These are phyloP conservation scores for Cladophialophora chaetospira DNA, from an alignment of 2,329 filamentous ascomycete genomes.

Conservation along the genomic window DNA sequence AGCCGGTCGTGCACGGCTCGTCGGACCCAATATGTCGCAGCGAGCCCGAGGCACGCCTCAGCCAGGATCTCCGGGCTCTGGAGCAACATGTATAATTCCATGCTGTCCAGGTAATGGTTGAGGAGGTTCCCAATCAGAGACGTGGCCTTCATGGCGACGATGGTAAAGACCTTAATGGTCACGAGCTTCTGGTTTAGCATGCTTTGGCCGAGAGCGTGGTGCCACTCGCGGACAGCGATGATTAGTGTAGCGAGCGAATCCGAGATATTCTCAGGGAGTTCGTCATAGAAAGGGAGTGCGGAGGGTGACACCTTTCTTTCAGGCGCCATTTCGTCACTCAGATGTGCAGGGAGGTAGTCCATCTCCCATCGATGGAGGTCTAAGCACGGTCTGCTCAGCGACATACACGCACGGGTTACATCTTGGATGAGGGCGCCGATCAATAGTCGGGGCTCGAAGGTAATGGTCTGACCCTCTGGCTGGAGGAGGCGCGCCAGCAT, in stretches of 20 bases:
- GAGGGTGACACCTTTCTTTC: not conserved
- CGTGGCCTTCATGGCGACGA: constrained; percentile 3
- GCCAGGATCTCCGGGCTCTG: not conserved
- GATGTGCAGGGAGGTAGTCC: constrained; percentile 1
- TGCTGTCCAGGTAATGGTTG: constrained; percentile 5
- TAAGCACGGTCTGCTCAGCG: constrained; percentile 9
- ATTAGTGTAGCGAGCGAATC: not conserved
- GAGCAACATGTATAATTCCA: not conserved
- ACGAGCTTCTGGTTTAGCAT: not conserved
- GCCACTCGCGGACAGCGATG: constrained; percentile 1
- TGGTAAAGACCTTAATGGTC: not conserved
- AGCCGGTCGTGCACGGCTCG: constrained; percentile 8
- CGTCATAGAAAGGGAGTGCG: not conserved
- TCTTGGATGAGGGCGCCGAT: constrained; percentile 10
- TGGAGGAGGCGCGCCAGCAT: constrained; percentile 15
- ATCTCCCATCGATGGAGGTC: constrained; percentile 13
- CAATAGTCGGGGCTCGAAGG: constrained; percentile 4
- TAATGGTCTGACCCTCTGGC: not conserved
- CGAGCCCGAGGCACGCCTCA: constrained; percentile 3
- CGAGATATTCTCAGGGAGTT: not conserved
- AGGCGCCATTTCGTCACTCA: not conserved
- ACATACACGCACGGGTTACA: constrained; percentile 8
- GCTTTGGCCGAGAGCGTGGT: not conserved
- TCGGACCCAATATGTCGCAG: constrained; percentile 9
- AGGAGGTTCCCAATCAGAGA: not conserved